Percentiles rank a stretch among this genome's conserved stretches.
These are phyloP conservation scores for Coemansia erecta DNA, from an alignment of 192 early-diverging fungal genomes.

Conservation along the genomic window DNA sequence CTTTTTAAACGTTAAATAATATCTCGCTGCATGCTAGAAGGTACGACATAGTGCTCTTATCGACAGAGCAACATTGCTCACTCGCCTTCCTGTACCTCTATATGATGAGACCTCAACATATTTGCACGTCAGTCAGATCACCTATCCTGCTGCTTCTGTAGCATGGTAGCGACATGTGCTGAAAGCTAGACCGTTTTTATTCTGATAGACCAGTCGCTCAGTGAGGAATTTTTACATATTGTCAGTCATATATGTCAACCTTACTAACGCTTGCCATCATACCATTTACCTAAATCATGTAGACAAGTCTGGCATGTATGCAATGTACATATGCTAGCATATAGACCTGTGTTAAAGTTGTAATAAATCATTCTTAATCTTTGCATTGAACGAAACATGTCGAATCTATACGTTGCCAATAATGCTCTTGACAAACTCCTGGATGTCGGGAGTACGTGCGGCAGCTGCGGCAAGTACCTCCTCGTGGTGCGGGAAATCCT, in stretches of 20 bases:
- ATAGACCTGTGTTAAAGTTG: not conserved
- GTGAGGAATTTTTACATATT: no score
- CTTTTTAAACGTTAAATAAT: no score
- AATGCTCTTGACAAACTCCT: constrained; percentile 39
- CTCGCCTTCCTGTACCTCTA: no score
- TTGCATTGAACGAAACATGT: not conserved
- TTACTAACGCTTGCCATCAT: no score
- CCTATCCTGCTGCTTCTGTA: not conserved
- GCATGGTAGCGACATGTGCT: constrained; percentile 13
- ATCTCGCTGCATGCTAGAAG: no score
- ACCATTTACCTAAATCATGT: no score
- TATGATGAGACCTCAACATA: constrained; percentile 38
- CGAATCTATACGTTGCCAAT: constrained; percentile 14
- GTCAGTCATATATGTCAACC: no score
- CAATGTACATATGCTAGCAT: not conserved
- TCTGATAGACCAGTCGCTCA: constrained; percentile 17
- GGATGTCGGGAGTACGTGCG: constrained; percentile 40
- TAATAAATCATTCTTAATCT: not conserved
- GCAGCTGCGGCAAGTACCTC: constrained; percentile 45
- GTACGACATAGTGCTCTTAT: no score
- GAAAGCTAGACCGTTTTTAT: constrained; percentile 20
- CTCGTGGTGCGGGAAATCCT: constrained; percentile 45
- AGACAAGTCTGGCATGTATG: no score
- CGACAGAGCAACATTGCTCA: no score
- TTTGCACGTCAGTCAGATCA: constrained; percentile 54